Evolutionary conservation across 768 basidiomycete genomes (phyloP).

Genomic region (Rhizopogon vulgaris): DNA sequence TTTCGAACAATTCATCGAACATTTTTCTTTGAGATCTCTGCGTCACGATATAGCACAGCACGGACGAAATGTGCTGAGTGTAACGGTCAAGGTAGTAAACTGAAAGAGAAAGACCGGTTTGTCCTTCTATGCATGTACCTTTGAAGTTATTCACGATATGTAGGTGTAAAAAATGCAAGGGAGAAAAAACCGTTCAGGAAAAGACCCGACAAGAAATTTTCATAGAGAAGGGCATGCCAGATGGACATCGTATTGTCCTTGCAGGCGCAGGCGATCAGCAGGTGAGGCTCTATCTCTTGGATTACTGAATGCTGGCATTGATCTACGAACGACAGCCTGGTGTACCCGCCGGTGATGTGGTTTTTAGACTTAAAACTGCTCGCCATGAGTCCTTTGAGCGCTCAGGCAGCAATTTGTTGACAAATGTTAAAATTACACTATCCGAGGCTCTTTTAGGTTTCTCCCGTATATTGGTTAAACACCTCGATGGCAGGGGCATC

Average conservation of each 20-base stretch:
- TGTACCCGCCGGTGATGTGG: constrained; percentile 82
- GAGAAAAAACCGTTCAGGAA: constrained; percentile 74
- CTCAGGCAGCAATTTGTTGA: constrained; percentile 73
- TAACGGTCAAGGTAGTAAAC: constrained; percentile 57
- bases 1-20: background rate
- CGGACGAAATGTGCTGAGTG: constrained; percentile 64
- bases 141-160: constrained; percentile 3
- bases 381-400: constrained; percentile 81
- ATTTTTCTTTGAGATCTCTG: constrained; percentile 30
- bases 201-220: constrained; percentile 86
- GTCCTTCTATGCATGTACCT: constrained; percentile 10
- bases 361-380: constrained; percentile 67
- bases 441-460: constrained; percentile 97
- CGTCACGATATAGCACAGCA: constrained; percentile 42
- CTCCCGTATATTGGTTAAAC: constrained; percentile 81
- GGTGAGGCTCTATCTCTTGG: constrained; percentile 35
- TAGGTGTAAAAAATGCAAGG: constrained; percentile 97
- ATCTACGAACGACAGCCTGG: constrained; percentile 53
- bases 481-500: constrained; percentile 91
- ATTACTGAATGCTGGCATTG: background rate
- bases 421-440: constrained; percentile 78
- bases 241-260: constrained; percentile 80
- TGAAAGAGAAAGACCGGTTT: constrained; percentile 82
- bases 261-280: constrained; percentile 90
- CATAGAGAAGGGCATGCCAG: constrained; percentile 81